Conservation (phyloP, 805 yeast species). For the Danielia reshetovae region DNA sequence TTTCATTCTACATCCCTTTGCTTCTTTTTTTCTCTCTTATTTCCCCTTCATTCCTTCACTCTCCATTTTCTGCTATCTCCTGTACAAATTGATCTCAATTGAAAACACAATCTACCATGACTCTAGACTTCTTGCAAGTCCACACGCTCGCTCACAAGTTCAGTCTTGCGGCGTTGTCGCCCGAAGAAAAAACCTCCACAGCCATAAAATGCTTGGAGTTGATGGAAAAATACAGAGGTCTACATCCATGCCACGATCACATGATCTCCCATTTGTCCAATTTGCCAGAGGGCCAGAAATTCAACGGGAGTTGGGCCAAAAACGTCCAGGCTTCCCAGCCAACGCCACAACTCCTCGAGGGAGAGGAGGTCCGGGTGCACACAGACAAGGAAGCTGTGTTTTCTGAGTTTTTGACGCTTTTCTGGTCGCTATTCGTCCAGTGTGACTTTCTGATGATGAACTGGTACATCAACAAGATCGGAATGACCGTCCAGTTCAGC, state of each 20-base stretch:
- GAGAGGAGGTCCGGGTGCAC: conserved; percentile 5
- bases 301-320: conserved; percentile 7
- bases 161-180: conserved; percentile 1
- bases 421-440: conserved; percentile 12
- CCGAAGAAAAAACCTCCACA: background rate
- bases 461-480: conserved; percentile 15
- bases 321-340: conserved; percentile 1
- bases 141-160: conserved; percentile 11
- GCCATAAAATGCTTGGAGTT: conserved; percentile 14
- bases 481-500: conserved; percentile 19
- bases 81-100: background rate
- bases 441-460: conserved; percentile 18
- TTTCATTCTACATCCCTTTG: too few species aligned
- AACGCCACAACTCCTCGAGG: conserved; percentile 1
- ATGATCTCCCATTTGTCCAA: conserved; percentile 3
- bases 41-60: too few species aligned
- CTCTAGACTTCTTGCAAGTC: conserved; percentile 7
- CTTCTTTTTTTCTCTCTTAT: too few species aligned
- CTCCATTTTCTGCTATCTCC: too few species aligned
- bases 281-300: background rate
- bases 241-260: conserved; percentile 17
- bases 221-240: conserved; percentile 22
- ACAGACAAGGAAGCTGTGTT: conserved; percentile 8
- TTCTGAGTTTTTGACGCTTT: conserved; percentile 6
- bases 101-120: background rate